Evolutionary conservation across 495 filamentous ascomycete genomes (phyloP).

Genomic region (Geoglossum glabrum): DNA sequence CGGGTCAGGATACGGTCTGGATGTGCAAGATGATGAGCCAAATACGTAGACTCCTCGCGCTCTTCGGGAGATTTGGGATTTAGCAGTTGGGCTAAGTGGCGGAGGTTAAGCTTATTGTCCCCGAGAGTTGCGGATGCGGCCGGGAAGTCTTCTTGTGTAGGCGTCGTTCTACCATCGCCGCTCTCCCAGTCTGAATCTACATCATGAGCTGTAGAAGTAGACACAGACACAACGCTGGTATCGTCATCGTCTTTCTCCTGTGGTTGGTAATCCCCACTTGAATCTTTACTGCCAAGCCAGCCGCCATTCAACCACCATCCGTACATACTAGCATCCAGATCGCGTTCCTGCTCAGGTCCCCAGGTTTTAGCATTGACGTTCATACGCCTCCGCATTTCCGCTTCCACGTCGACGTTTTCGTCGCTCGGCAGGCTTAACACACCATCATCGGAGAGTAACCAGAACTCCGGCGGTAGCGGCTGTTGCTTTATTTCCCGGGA

Average conservation of each 20-base stretch:
- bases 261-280: constrained; percentile 47
- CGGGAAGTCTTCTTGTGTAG: constrained; percentile 30
- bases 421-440: constrained; percentile 33
- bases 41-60: constrained; percentile 56
- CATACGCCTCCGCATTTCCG: constrained; percentile 42
- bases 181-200: constrained; percentile 33
- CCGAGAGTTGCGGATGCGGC: constrained; percentile 23
- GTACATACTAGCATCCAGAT: constrained; percentile 54
- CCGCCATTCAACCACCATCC: constrained; percentile 59
- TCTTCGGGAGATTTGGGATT: constrained; percentile 62
- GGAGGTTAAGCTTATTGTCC: constrained; percentile 43
- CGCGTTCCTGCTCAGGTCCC: constrained; percentile 32
- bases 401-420: constrained; percentile 56
- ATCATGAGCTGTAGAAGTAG: constrained; percentile 17
- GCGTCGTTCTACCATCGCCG: constrained; percentile 47
- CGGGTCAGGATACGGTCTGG: constrained; percentile 52
- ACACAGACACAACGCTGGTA: constrained; percentile 55
- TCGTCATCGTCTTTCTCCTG: constrained; percentile 44
- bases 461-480: constrained; percentile 30
- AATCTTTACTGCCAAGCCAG: constrained; percentile 65
- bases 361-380: constrained; percentile 13
- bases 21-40: constrained; percentile 59
- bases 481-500: constrained; percentile 11
- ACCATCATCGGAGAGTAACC: constrained; percentile 35
- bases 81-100: constrained; percentile 59